phyloP scores from a whole-genome alignment of 2,329 filamentous ascomycete species.

The Knufia fluminis region DNA sequence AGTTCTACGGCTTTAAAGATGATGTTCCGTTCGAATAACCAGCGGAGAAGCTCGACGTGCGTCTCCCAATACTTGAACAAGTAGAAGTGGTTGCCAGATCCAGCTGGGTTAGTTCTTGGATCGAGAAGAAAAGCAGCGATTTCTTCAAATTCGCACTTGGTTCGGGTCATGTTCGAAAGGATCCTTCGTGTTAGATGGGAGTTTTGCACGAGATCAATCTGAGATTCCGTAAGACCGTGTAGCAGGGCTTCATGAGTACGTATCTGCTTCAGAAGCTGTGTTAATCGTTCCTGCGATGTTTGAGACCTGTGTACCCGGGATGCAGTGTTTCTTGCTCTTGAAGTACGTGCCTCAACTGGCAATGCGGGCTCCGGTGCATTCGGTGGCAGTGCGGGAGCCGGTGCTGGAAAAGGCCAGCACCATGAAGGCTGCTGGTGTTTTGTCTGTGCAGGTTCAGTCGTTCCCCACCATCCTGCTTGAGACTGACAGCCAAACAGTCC shows the following conservation, averaged over 20 bases:
- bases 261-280: not conserved
- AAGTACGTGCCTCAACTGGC: no score
- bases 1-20: conserved; percentile 15
- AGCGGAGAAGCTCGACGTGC: conserved; percentile 1
- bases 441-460: conserved; percentile 2
- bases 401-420: conserved; percentile 13
- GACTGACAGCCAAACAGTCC: conserved; percentile 30
- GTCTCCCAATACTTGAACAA: conserved; percentile 1
- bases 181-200: conserved; percentile 10
- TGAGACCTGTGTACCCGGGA: no score
- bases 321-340: no score
- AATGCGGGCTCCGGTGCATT: not conserved
- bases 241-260: not conserved
- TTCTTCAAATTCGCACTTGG: conserved; percentile 7
- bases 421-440: conserved; percentile 3
- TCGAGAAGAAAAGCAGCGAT: conserved; percentile 17
- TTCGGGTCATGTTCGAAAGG: conserved; percentile 11
- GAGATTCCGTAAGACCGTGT: conserved; percentile 4
- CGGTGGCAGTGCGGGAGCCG: not conserved
- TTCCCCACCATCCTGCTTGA: conserved; percentile 20
- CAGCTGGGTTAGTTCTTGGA: conserved; percentile 17
- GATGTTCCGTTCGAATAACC: conserved; percentile 9
- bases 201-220: conserved; percentile 10
- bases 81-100: conserved; percentile 12
- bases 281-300: not conserved